phyloP scores from a whole-genome alignment of 495 filamentous ascomycete genomes.

The Poronia punctata region DNA sequence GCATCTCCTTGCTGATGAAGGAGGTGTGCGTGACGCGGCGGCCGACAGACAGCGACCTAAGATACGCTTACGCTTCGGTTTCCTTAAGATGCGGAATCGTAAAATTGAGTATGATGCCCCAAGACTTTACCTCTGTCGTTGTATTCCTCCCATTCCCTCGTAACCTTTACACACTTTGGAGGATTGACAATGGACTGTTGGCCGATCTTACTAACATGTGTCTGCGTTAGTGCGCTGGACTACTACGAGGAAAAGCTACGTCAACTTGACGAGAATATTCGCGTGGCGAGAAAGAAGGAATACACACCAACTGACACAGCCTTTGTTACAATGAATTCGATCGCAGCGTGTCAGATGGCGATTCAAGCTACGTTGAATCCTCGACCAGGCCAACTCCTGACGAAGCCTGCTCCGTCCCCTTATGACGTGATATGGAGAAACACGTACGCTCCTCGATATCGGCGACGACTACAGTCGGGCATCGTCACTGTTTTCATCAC shows the following conservation, averaged over 20 bases:
- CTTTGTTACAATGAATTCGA: conserved; percentile 95
- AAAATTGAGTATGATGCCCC: conserved; percentile 51
- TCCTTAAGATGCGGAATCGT: conserved; percentile 61
- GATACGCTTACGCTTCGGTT: conserved; percentile 71
- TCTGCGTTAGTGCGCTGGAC: conserved; percentile 73
- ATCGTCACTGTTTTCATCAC: conserved; percentile 72
- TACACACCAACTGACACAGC: conserved; percentile 75
- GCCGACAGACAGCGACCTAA: conserved; percentile 51
- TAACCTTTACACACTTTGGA: no score
- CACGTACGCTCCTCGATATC: conserved; percentile 73
- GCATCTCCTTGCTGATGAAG: conserved; percentile 46
- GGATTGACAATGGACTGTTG: no score
- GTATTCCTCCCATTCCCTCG: no score
- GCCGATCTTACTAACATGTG: no score
- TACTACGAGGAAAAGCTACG: conserved; percentile 87
- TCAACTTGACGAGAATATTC: conserved; percentile 71
- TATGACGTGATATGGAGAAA: conserved; percentile 89
- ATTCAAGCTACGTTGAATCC: conserved; percentile 89
- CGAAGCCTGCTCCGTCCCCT: conserved; percentile 78
- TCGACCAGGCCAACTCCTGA: conserved; percentile 73
- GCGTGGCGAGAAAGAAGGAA: conserved; percentile 60
- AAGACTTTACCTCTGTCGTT: not conserved
- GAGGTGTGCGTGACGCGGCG: conserved; percentile 20
- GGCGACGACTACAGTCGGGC: conserved; percentile 71
- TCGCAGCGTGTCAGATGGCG: conserved; percentile 87